Conservation (phyloP, 2,329 filamentous ascomycete genomes). For the Fusarium sp. region DNA sequence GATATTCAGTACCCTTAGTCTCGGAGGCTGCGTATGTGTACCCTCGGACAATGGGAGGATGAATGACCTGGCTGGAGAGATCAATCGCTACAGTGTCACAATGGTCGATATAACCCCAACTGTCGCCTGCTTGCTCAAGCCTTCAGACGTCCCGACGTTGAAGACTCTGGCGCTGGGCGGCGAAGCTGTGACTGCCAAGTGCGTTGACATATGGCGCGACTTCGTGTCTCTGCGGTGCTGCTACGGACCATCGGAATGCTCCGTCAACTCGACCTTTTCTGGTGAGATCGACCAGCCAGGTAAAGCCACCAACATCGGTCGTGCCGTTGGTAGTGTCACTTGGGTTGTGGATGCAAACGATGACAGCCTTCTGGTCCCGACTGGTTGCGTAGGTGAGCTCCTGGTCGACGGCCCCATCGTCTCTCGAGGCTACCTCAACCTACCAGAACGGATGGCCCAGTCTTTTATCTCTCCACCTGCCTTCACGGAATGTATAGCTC, state of each 20-base stretch:
- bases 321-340: conserved; percentile 26
- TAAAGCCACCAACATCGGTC: conserved; percentile 34
- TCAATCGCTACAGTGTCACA: conserved; percentile 28
- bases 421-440: conserved; percentile 37
- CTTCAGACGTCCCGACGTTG: conserved; percentile 25
- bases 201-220: conserved; percentile 37
- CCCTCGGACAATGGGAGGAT: conserved; percentile 38
- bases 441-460: conserved; percentile 28
- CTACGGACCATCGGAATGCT: conserved; percentile 38
- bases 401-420: conserved; percentile 41
- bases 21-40: conserved; percentile 36
- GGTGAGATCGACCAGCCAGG: conserved; percentile 31
- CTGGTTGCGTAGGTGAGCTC: conserved; percentile 32
- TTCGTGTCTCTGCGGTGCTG: conserved; percentile 35
- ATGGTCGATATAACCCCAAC: conserved; percentile 38
- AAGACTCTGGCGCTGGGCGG: conserved; percentile 34
- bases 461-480: conserved; percentile 25
- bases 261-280: conserved; percentile 28
- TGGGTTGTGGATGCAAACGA: conserved; percentile 32
- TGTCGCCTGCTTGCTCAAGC: conserved; percentile 32
- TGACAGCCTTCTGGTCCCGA: conserved; percentile 12
- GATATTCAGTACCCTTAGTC: conserved; percentile 30
- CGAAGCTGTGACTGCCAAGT: conserved; percentile 36
- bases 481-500: not conserved
- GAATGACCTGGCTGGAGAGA: conserved; percentile 27